Conservation (phyloP, 306 rosid species). For the Vigna nakashimae region DNA sequence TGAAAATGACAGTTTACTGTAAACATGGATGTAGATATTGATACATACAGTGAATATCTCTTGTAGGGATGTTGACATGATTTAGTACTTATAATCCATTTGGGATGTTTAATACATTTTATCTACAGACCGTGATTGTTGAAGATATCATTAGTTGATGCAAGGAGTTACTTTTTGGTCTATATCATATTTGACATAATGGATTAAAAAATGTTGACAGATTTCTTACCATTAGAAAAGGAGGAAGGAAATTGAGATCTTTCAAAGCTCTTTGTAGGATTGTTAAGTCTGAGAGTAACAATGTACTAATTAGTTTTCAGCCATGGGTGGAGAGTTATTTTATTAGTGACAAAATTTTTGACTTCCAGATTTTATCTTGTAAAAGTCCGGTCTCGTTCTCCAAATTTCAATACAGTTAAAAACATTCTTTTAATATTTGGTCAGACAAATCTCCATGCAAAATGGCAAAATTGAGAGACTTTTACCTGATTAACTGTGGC, state of each 20-base stretch:
- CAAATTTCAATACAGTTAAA: background rate
- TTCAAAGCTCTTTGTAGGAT: background rate
- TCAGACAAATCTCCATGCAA: constrained; percentile 11
- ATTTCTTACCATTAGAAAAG: background rate
- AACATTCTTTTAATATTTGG: background rate
- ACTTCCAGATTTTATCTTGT: constrained; percentile 16
- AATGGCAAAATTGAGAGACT: constrained; percentile 35
- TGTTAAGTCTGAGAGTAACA: background rate
- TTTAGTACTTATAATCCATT: background rate
- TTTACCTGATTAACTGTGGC: constrained; percentile 40
- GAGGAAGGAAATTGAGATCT: background rate
- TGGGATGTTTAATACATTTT: background rate
- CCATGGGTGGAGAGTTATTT: background rate
- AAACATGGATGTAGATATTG: too few relatives aligned
- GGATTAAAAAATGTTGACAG: background rate
- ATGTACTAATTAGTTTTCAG: background rate
- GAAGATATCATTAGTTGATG: background rate
- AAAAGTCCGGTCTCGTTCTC: background rate
- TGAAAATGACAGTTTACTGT: too few relatives aligned
- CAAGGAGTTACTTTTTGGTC: background rate
- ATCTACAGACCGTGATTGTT: background rate
- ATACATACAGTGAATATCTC: background rate
- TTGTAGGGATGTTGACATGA: background rate
- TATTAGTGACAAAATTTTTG: background rate
- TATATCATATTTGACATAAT: background rate